These are phyloP conservation scores for Aspergillus kassunensis DNA, from an alignment of 495 filamentous ascomycete species.

Conservation along the genomic window DNA sequence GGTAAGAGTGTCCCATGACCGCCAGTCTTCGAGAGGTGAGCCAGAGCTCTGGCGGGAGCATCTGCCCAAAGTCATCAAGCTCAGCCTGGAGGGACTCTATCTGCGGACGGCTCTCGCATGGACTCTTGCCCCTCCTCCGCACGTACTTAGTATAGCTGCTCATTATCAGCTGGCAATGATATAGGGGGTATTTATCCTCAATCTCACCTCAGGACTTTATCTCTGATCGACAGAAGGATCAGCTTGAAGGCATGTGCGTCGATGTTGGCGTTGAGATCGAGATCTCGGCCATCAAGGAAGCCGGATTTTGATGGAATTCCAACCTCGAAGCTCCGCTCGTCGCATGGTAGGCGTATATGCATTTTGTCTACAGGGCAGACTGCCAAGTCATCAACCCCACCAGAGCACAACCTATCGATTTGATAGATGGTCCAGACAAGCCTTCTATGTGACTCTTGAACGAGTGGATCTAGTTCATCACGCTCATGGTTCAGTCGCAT, in stretches of 20 bases:
- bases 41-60: not conserved
- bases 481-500: conserved; percentile 1
- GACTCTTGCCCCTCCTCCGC: not conserved
- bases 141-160: conserved; percentile 1
- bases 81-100: not conserved
- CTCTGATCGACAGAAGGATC: not conserved
- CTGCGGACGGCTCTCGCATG: not conserved
- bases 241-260: not conserved
- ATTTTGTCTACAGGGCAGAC: conserved; percentile 1
- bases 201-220: not conserved
- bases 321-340: conserved; percentile 2
- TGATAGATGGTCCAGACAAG: not conserved
- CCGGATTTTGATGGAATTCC: not conserved
- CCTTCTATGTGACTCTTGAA: not conserved
- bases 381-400: not conserved
- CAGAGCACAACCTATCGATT: not conserved
- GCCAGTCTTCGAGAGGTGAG: not conserved
- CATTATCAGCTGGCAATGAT: not conserved
- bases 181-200: not conserved
- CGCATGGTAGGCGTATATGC: not conserved
- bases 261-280: not conserved
- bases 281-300: not conserved
- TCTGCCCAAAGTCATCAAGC: not conserved
- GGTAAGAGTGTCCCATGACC: not conserved
- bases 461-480: not conserved